Evolutionary conservation across 2,329 filamentous ascomycete genomes (phyloP).

Genomic region (Xylaria sp.): DNA sequence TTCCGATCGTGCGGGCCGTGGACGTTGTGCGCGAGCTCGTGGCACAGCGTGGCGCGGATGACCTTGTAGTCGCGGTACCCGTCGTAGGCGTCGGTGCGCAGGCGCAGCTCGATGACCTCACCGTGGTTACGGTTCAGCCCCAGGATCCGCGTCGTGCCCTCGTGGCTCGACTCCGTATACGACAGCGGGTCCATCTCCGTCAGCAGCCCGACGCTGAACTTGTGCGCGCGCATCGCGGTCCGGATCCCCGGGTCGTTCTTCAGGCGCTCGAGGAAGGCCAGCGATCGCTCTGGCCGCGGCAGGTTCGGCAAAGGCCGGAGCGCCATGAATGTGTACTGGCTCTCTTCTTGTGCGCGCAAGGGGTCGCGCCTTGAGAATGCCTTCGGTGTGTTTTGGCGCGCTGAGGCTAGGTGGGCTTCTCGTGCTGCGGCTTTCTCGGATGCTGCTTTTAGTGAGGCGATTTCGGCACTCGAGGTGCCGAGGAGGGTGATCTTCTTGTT

Average conservation of each 20-base stretch:
- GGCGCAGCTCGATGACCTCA: slow-evolving; percentile 87
- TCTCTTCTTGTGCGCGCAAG: slow-evolving; percentile 61
- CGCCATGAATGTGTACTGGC: slow-evolving; percentile 81
- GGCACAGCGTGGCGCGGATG: slow-evolving; percentile 90
- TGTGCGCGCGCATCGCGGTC: slow-evolving; percentile 82
- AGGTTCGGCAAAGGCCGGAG: slow-evolving; percentile 81
- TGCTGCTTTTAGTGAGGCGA: slow-evolving; percentile 64
- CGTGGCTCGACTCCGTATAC: slow-evolving; percentile 77
- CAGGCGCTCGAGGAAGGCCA: slow-evolving; percentile 78
- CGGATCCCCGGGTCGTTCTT: slow-evolving; percentile 87
- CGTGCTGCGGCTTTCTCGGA: slow-evolving; percentile 59
- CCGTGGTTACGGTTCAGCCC: slow-evolving; percentile 89
- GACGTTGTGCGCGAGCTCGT: slow-evolving; percentile 95
- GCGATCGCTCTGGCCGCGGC: slow-evolving; percentile 76
- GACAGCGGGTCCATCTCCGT: slow-evolving; percentile 95
- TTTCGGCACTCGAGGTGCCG: slow-evolving; percentile 69
- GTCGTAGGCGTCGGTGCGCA: slow-evolving; percentile 94
- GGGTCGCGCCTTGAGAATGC: slow-evolving; percentile 46
- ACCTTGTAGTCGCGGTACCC: slow-evolving; percentile 93
- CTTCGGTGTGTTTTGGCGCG: slow-evolving; percentile 45
- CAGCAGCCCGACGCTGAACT: slow-evolving; percentile 84
- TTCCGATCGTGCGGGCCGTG: slow-evolving; percentile 82
- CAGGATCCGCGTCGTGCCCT: slow-evolving; percentile 78
- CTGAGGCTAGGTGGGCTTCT: slow-evolving; percentile 54
- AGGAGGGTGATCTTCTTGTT: slow-evolving; percentile 72